These are phyloP conservation scores for Microstegium vimineum DNA, from an alignment of 176 grass and related monocot species.

Conservation along the genomic window DNA sequence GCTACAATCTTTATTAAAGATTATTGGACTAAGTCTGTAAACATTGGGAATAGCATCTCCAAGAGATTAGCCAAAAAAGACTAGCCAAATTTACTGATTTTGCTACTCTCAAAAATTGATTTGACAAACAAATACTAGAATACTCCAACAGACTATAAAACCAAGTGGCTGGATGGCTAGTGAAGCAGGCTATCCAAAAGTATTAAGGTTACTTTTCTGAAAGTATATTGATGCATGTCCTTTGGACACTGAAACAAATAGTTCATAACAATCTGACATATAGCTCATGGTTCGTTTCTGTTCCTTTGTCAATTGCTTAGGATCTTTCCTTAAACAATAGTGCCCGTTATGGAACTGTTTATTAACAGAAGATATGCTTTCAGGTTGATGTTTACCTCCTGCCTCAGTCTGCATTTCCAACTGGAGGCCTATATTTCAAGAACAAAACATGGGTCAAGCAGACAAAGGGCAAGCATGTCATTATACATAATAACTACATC, in stretches of 20 bases:
- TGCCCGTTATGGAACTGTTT: conserved; percentile 1
- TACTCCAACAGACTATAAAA: no score
- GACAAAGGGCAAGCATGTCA: conserved; percentile 78
- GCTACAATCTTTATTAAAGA: not conserved
- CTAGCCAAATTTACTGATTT: no score
- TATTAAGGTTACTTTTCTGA: not conserved
- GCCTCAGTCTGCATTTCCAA: conserved; percentile 85
- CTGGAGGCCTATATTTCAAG: conserved; percentile 96
- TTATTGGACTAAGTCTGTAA: not conserved
- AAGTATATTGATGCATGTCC: not conserved
- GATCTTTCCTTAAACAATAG: not conserved
- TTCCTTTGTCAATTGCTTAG: not conserved
- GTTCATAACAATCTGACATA: not conserved
- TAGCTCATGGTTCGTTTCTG: not conserved
- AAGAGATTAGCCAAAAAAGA: no score
- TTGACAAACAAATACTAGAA: no score
- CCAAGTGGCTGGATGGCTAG: no score
- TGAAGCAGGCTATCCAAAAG: no score
- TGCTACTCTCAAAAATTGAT: not conserved
- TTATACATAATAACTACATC: conserved; percentile 98
- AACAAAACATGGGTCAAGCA: conserved; percentile 85
- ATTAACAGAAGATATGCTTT: conserved; percentile 33
- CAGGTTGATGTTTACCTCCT: conserved; percentile 89
- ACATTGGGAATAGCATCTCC: not conserved
- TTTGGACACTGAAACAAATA: not conserved